phyloP scores from a whole-genome alignment of 176 grass and related monocot genomes.

The Ananas comosus region DNA sequence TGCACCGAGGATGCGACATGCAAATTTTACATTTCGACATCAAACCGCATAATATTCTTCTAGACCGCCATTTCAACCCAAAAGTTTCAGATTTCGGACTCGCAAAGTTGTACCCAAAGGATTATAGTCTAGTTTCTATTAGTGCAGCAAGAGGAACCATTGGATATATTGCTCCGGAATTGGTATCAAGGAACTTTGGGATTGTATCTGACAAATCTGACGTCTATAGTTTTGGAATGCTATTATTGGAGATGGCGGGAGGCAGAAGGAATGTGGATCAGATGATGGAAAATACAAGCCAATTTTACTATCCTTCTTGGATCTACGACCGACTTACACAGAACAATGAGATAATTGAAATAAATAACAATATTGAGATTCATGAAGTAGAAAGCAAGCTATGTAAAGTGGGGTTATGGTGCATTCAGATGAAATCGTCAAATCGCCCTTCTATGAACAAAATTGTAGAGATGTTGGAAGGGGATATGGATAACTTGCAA shows the following conservation, averaged over 20 bases:
- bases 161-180: conserved; percentile 15
- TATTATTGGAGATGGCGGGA: conserved; percentile 32
- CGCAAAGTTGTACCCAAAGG: conserved; percentile 6
- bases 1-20: conserved; percentile 43
- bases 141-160: conserved; percentile 22
- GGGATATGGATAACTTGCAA: background rate
- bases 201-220: conserved; percentile 11
- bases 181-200: conserved; percentile 16
- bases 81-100: conserved; percentile 11
- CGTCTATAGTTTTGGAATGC: conserved; percentile 29
- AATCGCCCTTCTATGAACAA: conserved; percentile 23
- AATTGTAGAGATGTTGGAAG: conserved; percentile 38
- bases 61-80: background rate
- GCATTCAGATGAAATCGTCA: conserved; percentile 37
- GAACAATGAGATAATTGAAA: background rate
- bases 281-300: background rate
- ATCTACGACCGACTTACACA: conserved; percentile 11
- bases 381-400: conserved; percentile 37
- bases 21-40: conserved; percentile 58
- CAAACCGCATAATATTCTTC: conserved; percentile 8
- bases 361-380: conserved; percentile 5
- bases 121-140: background rate
- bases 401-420: conserved; percentile 26
- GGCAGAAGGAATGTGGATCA: conserved; percentile 13
- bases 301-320: conserved; percentile 22